These are phyloP conservation scores for Rhododendron ovatum DNA, from an alignment of 148 eudicot species.

Conservation along the genomic window DNA sequence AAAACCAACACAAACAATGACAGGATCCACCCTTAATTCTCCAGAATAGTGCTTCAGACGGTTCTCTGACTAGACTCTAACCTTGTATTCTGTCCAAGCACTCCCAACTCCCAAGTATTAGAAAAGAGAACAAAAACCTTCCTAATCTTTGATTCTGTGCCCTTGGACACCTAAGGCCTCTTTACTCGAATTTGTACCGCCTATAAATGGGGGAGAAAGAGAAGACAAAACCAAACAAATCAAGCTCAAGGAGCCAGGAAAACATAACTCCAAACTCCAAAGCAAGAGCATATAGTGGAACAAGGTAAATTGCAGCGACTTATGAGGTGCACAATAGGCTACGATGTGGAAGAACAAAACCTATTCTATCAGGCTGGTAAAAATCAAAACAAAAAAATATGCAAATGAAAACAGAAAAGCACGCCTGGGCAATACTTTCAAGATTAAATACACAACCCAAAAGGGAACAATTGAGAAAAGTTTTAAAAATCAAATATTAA, in stretches of 20 bases:
- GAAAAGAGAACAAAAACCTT: neutral
- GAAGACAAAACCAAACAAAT: neutral
- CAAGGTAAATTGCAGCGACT: neutral
- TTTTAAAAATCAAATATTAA: neutral
- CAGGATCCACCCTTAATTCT: neutral
- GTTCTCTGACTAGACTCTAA: neutral
- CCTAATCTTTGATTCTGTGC: neutral
- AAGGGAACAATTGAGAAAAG: neutral
- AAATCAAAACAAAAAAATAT: neutral
- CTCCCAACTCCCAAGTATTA: neutral
- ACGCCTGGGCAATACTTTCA: neutral
- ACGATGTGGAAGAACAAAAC: neutral
- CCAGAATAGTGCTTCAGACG: neutral
- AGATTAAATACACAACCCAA: neutral
- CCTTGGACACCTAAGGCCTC: neutral
- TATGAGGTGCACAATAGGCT: neutral
- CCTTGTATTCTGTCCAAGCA: neutral
- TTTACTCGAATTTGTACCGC: neutral
- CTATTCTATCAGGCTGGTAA: neutral
- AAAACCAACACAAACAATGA: neutral
- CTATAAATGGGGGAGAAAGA: neutral
- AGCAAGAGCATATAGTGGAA: neutral
- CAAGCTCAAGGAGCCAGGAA: neutral
- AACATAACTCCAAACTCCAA: neutral
- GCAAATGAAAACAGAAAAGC: neutral